Evolutionary conservation across 495 filamentous ascomycete genomes (phyloP).

Genomic region (Penicillium desertorum): DNA sequence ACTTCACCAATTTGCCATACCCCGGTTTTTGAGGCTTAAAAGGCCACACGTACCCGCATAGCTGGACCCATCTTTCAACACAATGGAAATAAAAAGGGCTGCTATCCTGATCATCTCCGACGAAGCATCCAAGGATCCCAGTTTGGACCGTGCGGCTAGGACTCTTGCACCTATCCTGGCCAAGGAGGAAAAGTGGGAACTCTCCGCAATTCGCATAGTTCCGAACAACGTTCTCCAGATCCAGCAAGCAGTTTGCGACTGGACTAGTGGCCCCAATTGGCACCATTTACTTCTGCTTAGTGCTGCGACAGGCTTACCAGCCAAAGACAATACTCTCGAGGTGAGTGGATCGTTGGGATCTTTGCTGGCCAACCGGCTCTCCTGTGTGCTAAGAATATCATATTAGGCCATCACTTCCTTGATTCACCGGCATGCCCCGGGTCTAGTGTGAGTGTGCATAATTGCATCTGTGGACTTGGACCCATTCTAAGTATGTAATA

Average conservation of each 20-base stretch:
- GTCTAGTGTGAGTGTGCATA: slow-evolving; percentile 67
- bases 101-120: slow-evolving; percentile 89
- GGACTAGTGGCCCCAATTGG: slow-evolving; percentile 61
- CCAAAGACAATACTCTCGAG: slow-evolving; percentile 85
- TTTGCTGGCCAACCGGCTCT: background rate
- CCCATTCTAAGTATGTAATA: slow-evolving; percentile 23
- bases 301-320: slow-evolving; percentile 90
- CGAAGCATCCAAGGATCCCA: slow-evolving; percentile 80
- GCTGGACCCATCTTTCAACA: background rate
- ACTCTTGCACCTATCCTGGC: slow-evolving; percentile 67
- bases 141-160: slow-evolving; percentile 69
- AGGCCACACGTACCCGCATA: too few species aligned
- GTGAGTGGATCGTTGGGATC: slow-evolving; percentile 42
- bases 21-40: too few species aligned
- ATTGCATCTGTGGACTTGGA: slow-evolving; percentile 8
- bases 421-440: slow-evolving; percentile 83
- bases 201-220: slow-evolving; percentile 69
- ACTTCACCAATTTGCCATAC: too few species aligned
- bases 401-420: slow-evolving; percentile 72
- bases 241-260: slow-evolving; percentile 65
- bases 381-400: slow-evolving; percentile 24
- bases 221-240: slow-evolving; percentile 74
- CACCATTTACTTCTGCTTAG: slow-evolving; percentile 81
- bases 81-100: slow-evolving; percentile 31
- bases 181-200: slow-evolving; percentile 67